Evolutionary conservation across 2,329 filamentous ascomycete genomes (phyloP), one percentile per base, ranked within the genome.

Genomic region (Pseudogymnoascus sp.): DNA sequence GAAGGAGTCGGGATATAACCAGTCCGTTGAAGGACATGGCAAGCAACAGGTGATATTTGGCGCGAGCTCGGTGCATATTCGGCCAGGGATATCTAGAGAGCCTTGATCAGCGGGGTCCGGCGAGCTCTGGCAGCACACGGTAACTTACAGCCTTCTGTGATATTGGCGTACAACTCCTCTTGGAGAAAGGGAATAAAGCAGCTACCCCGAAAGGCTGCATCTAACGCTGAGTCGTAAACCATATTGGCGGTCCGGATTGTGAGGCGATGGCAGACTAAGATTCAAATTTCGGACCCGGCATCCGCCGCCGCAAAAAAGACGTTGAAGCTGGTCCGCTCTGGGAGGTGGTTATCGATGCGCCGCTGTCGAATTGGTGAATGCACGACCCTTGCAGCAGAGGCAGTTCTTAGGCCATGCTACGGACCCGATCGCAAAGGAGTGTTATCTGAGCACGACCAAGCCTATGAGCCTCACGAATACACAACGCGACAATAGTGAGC

Each of bases 1-100:
- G 71, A 88, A 88, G 68, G 76, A 80, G 65, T 84, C 79, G 11
- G 83, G 79, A 65, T 87, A 86, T 22, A 82, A 75, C 87, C 88
- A 97, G 62, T 93, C 84, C 9, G 89, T 88, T 69, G 90, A 80
- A 32, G 94, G 94, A 73, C 94, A 99, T 64, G 94, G 94, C 62
- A 99, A 74, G 73, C 94, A 99, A 73, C 94, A 99, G 35, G 78
- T 78, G 4, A 85, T 67, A 35, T 78, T 78, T 9, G 75, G 73
- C 5, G 76, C 70, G 22, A 81, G 66, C 30, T 54, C 47, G 50
- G 82, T 76, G 72, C 81, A 90, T 65, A 86, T 79, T 62, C 87
- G 80, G 62, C 81, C 82, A 43, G 71, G 70, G 35, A 79, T 69
- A 67, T 78, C 82, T 85, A 60, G 3, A 62, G 32, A 63, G n/a